Base-by-base conservation (phyloP, 2,329 filamentous ascomycete species). In the Fragosphaeria purpurea region DNA sequence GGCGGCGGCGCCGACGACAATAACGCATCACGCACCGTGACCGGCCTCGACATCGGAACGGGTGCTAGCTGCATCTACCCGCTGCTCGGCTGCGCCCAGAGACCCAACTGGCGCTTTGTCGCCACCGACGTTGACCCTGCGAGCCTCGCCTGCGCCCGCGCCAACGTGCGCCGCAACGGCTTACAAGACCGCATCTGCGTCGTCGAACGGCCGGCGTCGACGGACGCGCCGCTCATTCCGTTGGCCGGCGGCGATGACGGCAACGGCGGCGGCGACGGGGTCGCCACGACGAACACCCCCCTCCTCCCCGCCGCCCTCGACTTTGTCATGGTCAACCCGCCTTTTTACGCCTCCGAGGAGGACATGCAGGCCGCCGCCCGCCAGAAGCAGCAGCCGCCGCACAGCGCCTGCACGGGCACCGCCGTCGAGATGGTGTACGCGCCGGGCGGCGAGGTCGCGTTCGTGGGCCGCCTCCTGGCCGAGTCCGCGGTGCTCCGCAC, bases 241-340 rank as follows among this genome's bases (percentile, higher is more conserved):
- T 62, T 88, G 0, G 70, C 80, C 40, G 22, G 22, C 22, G 22
- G 22, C 22, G 22, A 22, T 22, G 22, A 22, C 22, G 22, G 22
- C 22, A 22, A 22, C 22, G 22, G 22, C 22, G 22, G 22, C 22
- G 22, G 22, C 22, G 72, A 72, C 0, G 61, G 82, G 5, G 8
- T 5, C 8, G 37, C 1, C 66, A 64, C 30, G 42, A 10, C 22
- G 30, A 10, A 33, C 7, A 9, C 41, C 6, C n/a, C 22, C 42
- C 4, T 5, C 22, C 22, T 38, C 7, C 8, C 13, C 35, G 22
- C 12, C 34, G n/a, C 7, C 5, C 10, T 95, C 42, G 83, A 91
- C 62, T 96, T 97, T 63, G 82, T 80, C 52, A 94, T 97, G 82
- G 91, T 85, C 56, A 98, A 98, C 58, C 93, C 93, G 0, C 93